A percentile compares a stretch with the other conserved stretches of the same genome.
Evolutionary conservation across 1,284 basidiomycete species (phyloP).

Genomic region (Porogramme epimiltina): DNA sequence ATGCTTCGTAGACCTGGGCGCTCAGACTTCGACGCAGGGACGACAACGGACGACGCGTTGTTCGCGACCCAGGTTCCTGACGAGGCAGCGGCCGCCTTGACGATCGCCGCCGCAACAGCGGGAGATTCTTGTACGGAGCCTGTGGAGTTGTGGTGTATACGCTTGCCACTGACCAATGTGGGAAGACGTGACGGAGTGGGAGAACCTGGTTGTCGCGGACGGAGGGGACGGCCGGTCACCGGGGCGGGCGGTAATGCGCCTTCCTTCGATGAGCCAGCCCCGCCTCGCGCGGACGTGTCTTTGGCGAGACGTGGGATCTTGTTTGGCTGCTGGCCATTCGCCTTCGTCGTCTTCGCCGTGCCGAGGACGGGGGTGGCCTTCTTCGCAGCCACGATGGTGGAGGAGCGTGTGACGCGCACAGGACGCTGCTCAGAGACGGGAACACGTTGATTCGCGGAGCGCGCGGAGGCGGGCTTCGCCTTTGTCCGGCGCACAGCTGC

Average conservation of each 20-base stretch:
- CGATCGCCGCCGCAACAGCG: constrained; percentile 32
- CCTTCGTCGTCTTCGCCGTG: constrained; percentile 27
- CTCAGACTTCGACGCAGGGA: constrained; percentile 65
- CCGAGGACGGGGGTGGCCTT: constrained; percentile 42
- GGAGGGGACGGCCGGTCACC: constrained; percentile 32
- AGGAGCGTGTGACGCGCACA: constrained; percentile 72
- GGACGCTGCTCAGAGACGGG: constrained; percentile 70
- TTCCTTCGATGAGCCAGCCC: constrained; percentile 38
- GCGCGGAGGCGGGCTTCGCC: constrained; percentile 44
- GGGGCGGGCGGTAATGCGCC: constrained; percentile 27
- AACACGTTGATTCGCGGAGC: constrained; percentile 42
- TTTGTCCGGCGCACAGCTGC: constrained; percentile 37
- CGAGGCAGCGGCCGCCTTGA: constrained; percentile 33
- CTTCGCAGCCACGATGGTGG: constrained; percentile 51
- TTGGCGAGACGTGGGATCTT: constrained; percentile 76
- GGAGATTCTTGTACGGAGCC: constrained; percentile 55
- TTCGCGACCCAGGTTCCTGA: constrained; percentile 75
- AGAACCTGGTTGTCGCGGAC: constrained; percentile 43
- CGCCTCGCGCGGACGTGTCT: constrained; percentile 44
- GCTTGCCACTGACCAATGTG: constrained; percentile 60
- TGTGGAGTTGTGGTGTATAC: constrained; percentile 47
- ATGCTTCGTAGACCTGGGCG: constrained; percentile 71
- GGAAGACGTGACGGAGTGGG: constrained; percentile 76
- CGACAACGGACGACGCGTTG: constrained; percentile 66
- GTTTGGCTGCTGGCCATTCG: constrained; percentile 57